Percentiles rank a stretch among this genome's conserved stretches.
Conservation (phyloP, 441 rosid genomes). For the Heliophila coronopifolia region DNA sequence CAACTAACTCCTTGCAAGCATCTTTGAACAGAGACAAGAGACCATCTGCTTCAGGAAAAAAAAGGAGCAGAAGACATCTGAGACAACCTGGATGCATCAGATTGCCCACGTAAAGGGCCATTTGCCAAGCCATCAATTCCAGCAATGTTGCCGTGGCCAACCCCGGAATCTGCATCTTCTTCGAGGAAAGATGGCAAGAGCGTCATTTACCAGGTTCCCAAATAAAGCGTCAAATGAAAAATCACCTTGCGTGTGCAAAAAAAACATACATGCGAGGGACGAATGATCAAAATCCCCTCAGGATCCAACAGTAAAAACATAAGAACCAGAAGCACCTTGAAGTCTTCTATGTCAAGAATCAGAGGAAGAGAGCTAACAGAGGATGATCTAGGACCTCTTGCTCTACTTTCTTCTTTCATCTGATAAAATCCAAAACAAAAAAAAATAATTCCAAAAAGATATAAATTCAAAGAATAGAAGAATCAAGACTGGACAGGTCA, state of each 20-base stretch:
- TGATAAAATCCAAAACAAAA: not conserved
- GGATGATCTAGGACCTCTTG: constrained; percentile 48
- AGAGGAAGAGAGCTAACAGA: constrained; percentile 62
- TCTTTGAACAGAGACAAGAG: constrained; percentile 77
- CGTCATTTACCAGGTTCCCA: constrained; percentile 80
- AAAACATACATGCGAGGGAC: too few relatives aligned
- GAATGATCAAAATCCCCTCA: constrained; percentile 1
- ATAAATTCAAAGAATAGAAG: constrained; percentile 2
- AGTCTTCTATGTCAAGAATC: constrained; percentile 83
- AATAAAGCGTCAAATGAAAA: constrained; percentile 94
- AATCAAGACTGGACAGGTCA: constrained; percentile 20
- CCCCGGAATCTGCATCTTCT: constrained; percentile 70
- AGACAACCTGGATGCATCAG: constrained; percentile 55
- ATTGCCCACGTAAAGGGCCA: constrained; percentile 55
- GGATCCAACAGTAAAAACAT: constrained; percentile 1
- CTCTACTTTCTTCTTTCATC: constrained; percentile 44
- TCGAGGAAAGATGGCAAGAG: constrained; percentile 80
- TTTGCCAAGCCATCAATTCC: constrained; percentile 51
- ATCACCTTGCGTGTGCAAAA: too few relatives aligned
- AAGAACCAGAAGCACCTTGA: constrained; percentile 51
- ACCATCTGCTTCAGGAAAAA: constrained; percentile 92
- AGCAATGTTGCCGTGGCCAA: constrained; percentile 34
- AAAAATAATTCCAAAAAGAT: not conserved
- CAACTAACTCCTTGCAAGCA: constrained; percentile 83
- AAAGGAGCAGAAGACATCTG: constrained; percentile 53